phyloP scores from a whole-genome alignment of 441 rosid species.

The Metrosideros polymorpha region DNA sequence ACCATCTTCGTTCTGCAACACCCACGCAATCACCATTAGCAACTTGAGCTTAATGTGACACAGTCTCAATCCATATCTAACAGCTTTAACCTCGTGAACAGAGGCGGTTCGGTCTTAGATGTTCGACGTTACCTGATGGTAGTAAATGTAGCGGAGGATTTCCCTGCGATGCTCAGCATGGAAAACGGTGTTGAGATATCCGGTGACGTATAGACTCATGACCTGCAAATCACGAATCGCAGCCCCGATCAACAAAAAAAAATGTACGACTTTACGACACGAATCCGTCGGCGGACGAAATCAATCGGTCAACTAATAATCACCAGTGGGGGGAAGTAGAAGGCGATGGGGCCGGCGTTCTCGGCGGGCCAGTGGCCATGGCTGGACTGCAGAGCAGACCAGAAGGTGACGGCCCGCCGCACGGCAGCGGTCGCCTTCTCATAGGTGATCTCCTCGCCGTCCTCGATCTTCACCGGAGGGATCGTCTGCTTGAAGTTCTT shows the following conservation, averaged over 20 bases:
- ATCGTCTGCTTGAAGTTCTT: conserved; percentile 14
- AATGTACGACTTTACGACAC: neutral
- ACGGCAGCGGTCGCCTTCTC: conserved; percentile 15
- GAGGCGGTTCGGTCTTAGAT: neutral
- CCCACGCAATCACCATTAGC: neutral
- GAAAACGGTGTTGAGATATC: conserved; percentile 8
- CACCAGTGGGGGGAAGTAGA: conserved; percentile 15
- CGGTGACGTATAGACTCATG: conserved; percentile 3
- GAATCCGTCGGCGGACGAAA: neutral
- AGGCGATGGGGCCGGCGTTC: conserved; percentile 13
- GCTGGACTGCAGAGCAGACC: conserved; percentile 10
- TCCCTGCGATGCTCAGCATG: conserved; percentile 16
- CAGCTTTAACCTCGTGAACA: neutral
- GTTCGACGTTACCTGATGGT: conserved; percentile 8
- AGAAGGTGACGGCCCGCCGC: conserved; percentile 4
- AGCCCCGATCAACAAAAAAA: neutral
- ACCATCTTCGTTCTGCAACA: conserved; percentile 45
- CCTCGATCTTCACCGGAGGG: conserved; percentile 12
- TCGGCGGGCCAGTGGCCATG: conserved; percentile 20
- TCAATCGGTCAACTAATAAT: neutral
- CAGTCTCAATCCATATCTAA: neutral
- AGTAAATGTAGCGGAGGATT: conserved; percentile 18
- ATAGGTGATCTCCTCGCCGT: conserved; percentile 11
- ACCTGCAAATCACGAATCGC: neutral
- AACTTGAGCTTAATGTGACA: neutral